Evolutionary conservation across 108 stramenopile genomes (phyloP), one percentile per base, ranked within the genome.

Genomic region (Skeletonema menzelii): DNA sequence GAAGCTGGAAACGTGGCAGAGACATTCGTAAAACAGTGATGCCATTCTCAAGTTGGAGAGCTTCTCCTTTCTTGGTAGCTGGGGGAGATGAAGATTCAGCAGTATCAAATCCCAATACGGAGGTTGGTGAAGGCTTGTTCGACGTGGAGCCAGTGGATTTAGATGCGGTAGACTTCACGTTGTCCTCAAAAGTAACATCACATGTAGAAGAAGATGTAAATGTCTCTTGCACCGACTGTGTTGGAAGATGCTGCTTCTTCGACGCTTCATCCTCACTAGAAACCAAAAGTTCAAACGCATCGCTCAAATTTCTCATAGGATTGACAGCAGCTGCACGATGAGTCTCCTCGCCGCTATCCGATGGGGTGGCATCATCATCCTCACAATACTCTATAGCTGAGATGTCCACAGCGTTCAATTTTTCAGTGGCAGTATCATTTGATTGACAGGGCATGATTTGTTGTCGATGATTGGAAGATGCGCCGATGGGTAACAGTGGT

Each of bases 1-100:
- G 82, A 15, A 95, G 77, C 30, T 71, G 31, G 69, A 91, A 92
- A 20, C 62, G 38, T 8, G 88, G 88, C 55, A 85, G 62, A 28
- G 65, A 26, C 12, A 73, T 68, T 40, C 46, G 34, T 24, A 60
- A 44, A 10, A 80, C 79, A 17, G 60, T 59, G n/a, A 80, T 27
- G 12, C 72, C 72, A 37, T 70, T 77, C 24, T 69, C 72, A 17
- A 73, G 44, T 63, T 63, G 49, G 27, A 58, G 40, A 13, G 63
- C 40, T 27, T 67, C 32, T 14, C 30, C 37, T 55, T 27, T 34
- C 11, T 35, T 28, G 17, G 31, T 8, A 6, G 34, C 22, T 17
- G 40, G 22, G 8, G 59, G 38, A 15, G 69, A 70, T 15, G 28
- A 46, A 19, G 59, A 31, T 3, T 58, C 15, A n/a, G 37, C 61